These are phyloP conservation scores for Dacryopinax primogenitus DNA, from an alignment of 768 basidiomycete species.

Conservation along the genomic window DNA sequence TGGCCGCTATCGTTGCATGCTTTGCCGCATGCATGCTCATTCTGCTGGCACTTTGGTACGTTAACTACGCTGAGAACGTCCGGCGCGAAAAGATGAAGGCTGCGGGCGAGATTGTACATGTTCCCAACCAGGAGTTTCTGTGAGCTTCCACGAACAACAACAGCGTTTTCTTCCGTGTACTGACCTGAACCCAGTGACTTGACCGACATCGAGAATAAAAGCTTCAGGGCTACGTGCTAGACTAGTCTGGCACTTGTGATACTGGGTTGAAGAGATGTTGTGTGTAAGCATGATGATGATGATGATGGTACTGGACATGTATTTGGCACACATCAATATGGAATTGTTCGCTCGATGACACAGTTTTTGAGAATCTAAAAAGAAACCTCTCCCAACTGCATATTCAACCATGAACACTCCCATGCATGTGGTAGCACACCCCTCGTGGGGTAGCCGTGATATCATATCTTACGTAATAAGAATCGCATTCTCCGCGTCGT, in stretches of 20 bases:
- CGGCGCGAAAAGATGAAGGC: neutral
- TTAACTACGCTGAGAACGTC: conserved; percentile 1
- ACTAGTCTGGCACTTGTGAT: no score
- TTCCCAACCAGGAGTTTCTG: neutral
- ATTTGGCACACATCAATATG: no score
- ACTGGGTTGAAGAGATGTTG: neutral
- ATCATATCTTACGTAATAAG: neutral
- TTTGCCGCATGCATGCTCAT: neutral
- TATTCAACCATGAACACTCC: no score
- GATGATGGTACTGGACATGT: no score
- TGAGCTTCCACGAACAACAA: no score
- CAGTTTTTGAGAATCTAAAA: no score
- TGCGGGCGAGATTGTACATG: neutral
- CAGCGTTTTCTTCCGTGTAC: no score
- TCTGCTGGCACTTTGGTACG: neutral
- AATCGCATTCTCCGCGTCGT: neutral
- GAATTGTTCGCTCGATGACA: no score
- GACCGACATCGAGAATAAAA: neutral
- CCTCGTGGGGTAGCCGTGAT: no score
- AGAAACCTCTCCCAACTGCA: no score
- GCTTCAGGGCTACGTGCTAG: neutral
- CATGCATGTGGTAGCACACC: no score
- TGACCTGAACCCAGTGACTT: neutral
- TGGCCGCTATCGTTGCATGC: neutral
- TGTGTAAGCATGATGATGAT: neutral